Evolutionary conservation across 257 asterid genomes (phyloP).

Genomic region (Plantago ovata): DNA sequence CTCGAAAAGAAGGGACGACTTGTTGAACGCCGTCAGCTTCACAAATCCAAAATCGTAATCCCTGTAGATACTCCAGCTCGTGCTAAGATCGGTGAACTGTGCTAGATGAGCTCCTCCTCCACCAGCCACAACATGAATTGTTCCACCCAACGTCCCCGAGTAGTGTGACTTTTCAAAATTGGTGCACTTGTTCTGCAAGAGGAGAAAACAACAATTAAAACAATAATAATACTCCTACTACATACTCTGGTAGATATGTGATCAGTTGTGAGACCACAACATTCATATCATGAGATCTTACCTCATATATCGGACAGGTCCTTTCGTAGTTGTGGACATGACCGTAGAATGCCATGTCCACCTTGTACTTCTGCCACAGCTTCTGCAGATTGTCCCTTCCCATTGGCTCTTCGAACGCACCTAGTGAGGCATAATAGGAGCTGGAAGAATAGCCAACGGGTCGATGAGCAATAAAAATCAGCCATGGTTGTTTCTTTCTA

Average conservation of each 20-base stretch:
- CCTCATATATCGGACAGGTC: constrained; percentile 58
- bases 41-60: constrained; percentile 75
- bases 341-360: constrained; percentile 56
- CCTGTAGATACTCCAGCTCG: constrained; percentile 69
- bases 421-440: constrained; percentile 40
- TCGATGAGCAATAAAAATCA: constrained; percentile 48
- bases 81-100: constrained; percentile 36
- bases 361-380: constrained; percentile 65
- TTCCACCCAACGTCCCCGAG: constrained; percentile 67
- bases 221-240: neutral
- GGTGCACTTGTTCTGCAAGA: constrained; percentile 51
- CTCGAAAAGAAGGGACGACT: constrained; percentile 62
- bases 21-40: constrained; percentile 67
- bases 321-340: constrained; percentile 62
- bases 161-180: constrained; percentile 40
- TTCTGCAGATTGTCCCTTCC: constrained; percentile 58
- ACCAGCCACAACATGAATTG: constrained; percentile 70
- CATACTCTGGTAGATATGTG: neutral
- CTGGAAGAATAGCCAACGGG: constrained; percentile 59
- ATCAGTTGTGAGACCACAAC: neutral
- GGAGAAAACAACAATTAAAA: neutral
- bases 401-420: constrained; percentile 63
- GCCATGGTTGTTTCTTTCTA: constrained; percentile 54
- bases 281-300: constrained; percentile 1
- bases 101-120: constrained; percentile 76